Percentiles rank a stretch among this genome's conserved stretches.
These are phyloP conservation scores for Agapanthus africanus DNA, from an alignment of 106 monocot species.

Conservation along the genomic window DNA sequence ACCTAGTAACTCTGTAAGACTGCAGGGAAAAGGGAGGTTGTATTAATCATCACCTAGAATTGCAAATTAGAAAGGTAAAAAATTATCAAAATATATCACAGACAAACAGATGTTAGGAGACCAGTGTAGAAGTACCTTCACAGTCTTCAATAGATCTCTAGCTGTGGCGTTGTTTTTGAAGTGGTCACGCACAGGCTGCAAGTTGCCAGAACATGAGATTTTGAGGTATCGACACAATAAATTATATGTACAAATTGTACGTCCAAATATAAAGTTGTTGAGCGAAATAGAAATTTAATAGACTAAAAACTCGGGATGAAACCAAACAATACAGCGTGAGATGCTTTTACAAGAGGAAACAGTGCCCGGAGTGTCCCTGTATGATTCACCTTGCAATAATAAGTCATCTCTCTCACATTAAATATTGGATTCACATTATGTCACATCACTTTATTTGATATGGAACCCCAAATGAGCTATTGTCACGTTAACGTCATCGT, in stretches of 20 bases:
- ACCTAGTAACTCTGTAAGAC: not conserved
- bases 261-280: not conserved
- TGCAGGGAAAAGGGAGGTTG: too few species aligned
- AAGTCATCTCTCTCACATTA: too few species aligned
- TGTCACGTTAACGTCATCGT: too few species aligned
- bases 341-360: not conserved
- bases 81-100: too few species aligned
- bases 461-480: too few species aligned
- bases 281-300: not conserved
- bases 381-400: too few species aligned
- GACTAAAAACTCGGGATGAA: not conserved
- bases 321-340: not conserved
- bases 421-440: too few species aligned
- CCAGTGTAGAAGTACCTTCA: constrained; percentile 40
- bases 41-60: too few species aligned
- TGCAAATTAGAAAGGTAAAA: not conserved
- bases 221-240: not conserved
- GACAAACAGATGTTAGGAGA: not conserved
- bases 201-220: not conserved
- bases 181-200: constrained; percentile 82
- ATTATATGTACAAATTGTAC: not conserved
- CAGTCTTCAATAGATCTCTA: constrained; percentile 57
- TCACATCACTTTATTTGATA: too few species aligned
- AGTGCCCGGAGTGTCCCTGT: not conserved
- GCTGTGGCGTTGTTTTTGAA: constrained; percentile 63